These are phyloP conservation scores for Aspergillus tanneri DNA, from an alignment of 2,329 filamentous ascomycete species.

Conservation along the genomic window DNA sequence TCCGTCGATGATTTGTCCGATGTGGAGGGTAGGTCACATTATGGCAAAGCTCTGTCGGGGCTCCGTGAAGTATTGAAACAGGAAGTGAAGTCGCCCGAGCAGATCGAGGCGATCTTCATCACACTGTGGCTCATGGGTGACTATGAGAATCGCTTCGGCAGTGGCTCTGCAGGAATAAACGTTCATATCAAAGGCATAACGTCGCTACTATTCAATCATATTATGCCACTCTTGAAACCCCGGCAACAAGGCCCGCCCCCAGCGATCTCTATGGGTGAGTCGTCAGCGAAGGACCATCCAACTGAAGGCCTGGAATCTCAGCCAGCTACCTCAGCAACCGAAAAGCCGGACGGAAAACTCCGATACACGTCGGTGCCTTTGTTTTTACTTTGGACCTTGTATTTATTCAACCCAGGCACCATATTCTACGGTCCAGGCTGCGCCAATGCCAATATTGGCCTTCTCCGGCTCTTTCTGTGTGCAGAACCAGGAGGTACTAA, in stretches of 20 bases:
- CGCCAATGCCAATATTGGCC: conserved; percentile 17
- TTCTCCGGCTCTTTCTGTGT: conserved; percentile 25
- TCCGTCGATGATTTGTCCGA: conserved; percentile 15
- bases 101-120: conserved; percentile 29
- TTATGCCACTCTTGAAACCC: conserved; percentile 23
- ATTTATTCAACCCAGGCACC: conserved; percentile 27
- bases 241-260: not conserved
- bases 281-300: not conserved
- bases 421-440: conserved; percentile 21
- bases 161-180: conserved; percentile 25
- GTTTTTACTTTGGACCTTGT: conserved; percentile 29
- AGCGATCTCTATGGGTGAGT: not conserved
- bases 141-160: conserved; percentile 29
- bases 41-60: conserved; percentile 25
- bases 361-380: conserved; percentile 25
- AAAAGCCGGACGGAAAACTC: conserved; percentile 12
- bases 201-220: conserved; percentile 24
- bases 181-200: conserved; percentile 27
- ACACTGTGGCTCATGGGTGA: conserved; percentile 32
- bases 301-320: too few relatives aligned
- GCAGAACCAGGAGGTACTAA: conserved; percentile 12
- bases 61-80: conserved; percentile 25
- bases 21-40: conserved; percentile 24
- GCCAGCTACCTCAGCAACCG: not conserved
- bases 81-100: conserved; percentile 24